These are phyloP conservation scores for Xylariaceae sp. DNA, from an alignment of 2,329 filamentous ascomycete species.

Conservation along the genomic window DNA sequence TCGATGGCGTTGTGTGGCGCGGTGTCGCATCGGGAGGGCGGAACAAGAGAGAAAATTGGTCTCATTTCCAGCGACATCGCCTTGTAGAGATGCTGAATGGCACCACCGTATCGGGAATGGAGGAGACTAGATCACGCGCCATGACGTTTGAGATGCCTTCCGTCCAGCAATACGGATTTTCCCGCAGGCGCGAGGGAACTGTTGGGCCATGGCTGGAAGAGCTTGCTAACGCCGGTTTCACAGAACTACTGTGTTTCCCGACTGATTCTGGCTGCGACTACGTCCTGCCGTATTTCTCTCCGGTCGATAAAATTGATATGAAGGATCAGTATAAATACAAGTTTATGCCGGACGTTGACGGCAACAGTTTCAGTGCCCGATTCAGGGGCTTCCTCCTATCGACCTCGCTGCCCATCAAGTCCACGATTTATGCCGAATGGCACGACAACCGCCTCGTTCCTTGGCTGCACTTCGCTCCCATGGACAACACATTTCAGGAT, in stretches of 20 bases:
- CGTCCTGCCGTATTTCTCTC: slow-evolving; percentile 31
- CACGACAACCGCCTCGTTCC: slow-evolving; percentile 64
- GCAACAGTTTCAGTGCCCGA: slow-evolving; percentile 57
- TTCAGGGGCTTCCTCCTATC: slow-evolving; percentile 60
- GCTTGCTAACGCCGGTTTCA: slow-evolving; percentile 39
- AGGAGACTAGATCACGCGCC: slow-evolving; percentile 48
- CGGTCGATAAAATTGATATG: slow-evolving; percentile 37
- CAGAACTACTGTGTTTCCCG: slow-evolving; percentile 40
- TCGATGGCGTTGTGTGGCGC: slow-evolving; percentile 64
- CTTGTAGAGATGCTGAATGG: slow-evolving; percentile 73
- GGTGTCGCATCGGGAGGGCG: slow-evolving; percentile 68
- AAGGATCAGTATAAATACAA: slow-evolving; percentile 52
- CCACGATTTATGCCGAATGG: slow-evolving; percentile 69
- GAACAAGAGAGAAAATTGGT: slow-evolving; percentile 63
- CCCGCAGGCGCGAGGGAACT: slow-evolving; percentile 37
- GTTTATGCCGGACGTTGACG: slow-evolving; percentile 66
- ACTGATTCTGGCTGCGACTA: slow-evolving; percentile 36
- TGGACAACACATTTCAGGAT: slow-evolving; percentile 64
- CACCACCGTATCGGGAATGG: slow-evolving; percentile 58
- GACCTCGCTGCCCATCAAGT: slow-evolving; percentile 63
- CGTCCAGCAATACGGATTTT: slow-evolving; percentile 50
- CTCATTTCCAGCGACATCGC: slow-evolving; percentile 73
- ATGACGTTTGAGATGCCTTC: slow-evolving; percentile 57
- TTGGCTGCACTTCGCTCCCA: slow-evolving; percentile 68
- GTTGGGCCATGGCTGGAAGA: slow-evolving; percentile 37